Evolutionary conservation across 768 basidiomycete genomes (phyloP), one percentile per base, ranked within the genome.

Genomic region (Dendrothele bispora): DNA sequence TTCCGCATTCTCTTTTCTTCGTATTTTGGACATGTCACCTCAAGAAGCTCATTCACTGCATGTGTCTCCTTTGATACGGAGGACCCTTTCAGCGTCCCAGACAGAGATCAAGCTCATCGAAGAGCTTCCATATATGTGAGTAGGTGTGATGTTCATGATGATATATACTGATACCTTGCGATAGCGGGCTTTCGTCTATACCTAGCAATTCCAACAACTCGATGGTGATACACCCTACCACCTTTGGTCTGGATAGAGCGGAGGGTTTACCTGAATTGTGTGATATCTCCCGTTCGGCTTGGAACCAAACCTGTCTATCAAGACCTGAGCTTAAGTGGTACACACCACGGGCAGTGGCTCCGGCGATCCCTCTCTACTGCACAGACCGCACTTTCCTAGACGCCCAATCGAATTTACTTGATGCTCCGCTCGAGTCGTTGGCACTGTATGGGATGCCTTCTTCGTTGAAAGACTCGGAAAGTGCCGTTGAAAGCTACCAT

Each of bases 381-480:
- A 77, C 80, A 32, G 80, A 91, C 62, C 83, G 92, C 38, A 78
- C 84, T 5, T 97, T 91, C 69, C 59, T 88, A 26, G 90, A 95
- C 60, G 71, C 73, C 30, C 84, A 90, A 66, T 64, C 74, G 25
- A 70, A 73, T 21, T 44, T 82, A 14, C 61, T 79, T 4, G 86
- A 86, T 39, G 87, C 84, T 34, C 84, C 89, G n/a, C 50, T 84
- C 41, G 86, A 91, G 65, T 77, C 84, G 0, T 67, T 90, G 32
- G 84, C 85, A 2, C 56, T 98, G 34, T 98, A 90, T 60, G 97
- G 97, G 20, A 61, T 94, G n/a, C 82, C 93, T 0, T 78, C 79
- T 8, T 71, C 78, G 39, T 63, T 87, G 38, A 73, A 74, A 50
- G 83, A 94, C 49, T 83, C 80, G 7, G 73, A 74, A 14, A 58